A percentile compares a stretch with the other conserved stretches of the same genome.
Conservation (phyloP, 2,329 filamentous ascomycete genomes). For the Talaromyces rugulosus region DNA sequence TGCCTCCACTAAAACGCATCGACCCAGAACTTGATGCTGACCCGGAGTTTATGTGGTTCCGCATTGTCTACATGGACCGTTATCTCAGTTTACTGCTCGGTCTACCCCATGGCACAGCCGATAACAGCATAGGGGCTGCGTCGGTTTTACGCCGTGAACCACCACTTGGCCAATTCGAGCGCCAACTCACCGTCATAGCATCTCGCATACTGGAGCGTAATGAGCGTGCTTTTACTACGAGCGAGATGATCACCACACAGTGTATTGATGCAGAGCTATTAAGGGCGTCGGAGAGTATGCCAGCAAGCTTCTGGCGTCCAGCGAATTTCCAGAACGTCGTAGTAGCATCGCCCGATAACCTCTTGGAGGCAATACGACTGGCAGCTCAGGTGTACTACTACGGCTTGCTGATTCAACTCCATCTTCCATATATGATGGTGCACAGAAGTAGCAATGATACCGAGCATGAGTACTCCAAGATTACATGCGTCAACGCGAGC, state of each 20-base stretch:
- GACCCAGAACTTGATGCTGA: slow-evolving; percentile 10
- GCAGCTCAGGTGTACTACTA: slow-evolving; percentile 37
- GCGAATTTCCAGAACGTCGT: slow-evolving; percentile 20
- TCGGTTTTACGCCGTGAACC: slow-evolving; percentile 18
- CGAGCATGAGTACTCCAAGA: slow-evolving; percentile 29
- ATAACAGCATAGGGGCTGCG: slow-evolving; percentile 18
- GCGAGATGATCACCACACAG: slow-evolving; percentile 23
- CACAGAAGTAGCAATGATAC: slow-evolving; percentile 13
- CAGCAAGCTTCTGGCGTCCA: slow-evolving; percentile 34
- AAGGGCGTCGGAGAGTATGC: slow-evolving; percentile 26
- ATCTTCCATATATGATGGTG: slow-evolving; percentile 40
- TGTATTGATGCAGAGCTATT: slow-evolving; percentile 33
- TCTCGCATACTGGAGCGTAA: slow-evolving; percentile 38
- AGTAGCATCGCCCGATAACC: slow-evolving; percentile 15
- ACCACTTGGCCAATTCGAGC: slow-evolving; percentile 28
- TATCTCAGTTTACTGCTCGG: slow-evolving; percentile 37
- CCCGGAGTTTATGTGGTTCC: slow-evolving; percentile 31
- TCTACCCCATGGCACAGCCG: slow-evolving; percentile 27
- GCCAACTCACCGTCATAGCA: slow-evolving; percentile 28
- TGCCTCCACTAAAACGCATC: slow-evolving; percentile 13
- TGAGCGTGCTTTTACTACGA: slow-evolving; percentile 16
- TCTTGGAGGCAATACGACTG: slow-evolving; percentile 29
- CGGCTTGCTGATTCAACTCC: slow-evolving; percentile 36
- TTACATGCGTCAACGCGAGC: slow-evolving; percentile 35
- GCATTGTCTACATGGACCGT: slow-evolving; percentile 34